These are phyloP conservation scores for Cenchrus americanus DNA, from an alignment of 176 grass and related monocot species.

Conservation along the genomic window DNA sequence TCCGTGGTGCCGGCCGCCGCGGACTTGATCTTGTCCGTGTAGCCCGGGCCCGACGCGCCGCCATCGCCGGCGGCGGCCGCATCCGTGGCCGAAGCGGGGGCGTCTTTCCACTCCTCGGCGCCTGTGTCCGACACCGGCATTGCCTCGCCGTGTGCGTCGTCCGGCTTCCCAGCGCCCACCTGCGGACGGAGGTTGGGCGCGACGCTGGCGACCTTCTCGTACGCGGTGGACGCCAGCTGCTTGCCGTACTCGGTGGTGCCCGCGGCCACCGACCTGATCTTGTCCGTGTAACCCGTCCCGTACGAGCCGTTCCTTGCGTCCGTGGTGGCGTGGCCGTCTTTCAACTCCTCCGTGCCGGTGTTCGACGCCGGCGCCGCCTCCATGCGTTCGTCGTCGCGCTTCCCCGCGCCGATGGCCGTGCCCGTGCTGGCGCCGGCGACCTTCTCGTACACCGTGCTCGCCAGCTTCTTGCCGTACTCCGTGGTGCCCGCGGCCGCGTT, in stretches of 20 bases:
- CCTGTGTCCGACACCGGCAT: slow-evolving; percentile 23
- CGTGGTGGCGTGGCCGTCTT: background rate
- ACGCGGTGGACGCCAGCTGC: slow-evolving; percentile 54
- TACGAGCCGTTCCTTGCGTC: background rate
- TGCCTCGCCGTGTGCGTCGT: slow-evolving; percentile 1
- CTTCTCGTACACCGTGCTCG: slow-evolving; percentile 53
- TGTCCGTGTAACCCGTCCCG: slow-evolving; percentile 49
- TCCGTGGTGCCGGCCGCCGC: slow-evolving; percentile 54
- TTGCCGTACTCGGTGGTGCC: slow-evolving; percentile 57
- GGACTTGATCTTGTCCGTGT: slow-evolving; percentile 66
- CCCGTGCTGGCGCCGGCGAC: slow-evolving; percentile 42
- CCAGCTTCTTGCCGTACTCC: slow-evolving; percentile 61
- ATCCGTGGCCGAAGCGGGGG: background rate
- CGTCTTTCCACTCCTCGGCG: background rate
- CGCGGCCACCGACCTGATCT: slow-evolving; percentile 43
- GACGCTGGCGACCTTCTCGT: slow-evolving; percentile 55
- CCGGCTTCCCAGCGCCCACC: background rate
- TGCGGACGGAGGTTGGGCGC: slow-evolving; percentile 34
- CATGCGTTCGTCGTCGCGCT: background rate
- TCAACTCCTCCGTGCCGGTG: slow-evolving; percentile 14
- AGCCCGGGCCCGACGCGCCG: background rate
- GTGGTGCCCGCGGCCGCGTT: slow-evolving; percentile 37
- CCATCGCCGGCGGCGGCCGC: background rate
- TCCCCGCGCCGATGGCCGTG: background rate
- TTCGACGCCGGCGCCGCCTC: slow-evolving; percentile 16